Percentiles rank a stretch among this genome's conserved stretches.
phyloP scores from a whole-genome alignment of 164 flowering plant genomes.

The Umbilicus rupestris region DNA sequence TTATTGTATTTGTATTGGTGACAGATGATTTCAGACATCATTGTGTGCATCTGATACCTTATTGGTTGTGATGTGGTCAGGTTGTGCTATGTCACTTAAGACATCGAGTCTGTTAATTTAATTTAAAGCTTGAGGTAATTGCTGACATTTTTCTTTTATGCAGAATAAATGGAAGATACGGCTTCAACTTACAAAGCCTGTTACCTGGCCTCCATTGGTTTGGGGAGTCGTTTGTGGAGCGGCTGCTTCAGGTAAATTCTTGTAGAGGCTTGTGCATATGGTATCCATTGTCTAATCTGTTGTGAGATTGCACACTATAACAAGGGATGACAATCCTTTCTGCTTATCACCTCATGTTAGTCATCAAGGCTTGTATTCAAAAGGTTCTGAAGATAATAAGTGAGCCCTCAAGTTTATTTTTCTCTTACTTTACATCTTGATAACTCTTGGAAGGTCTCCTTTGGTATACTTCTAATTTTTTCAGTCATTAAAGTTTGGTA shows the following conservation, averaged over 20 bases:
- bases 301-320: background rate
- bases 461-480: too few relatives aligned
- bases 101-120: too few relatives aligned
- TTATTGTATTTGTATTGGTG: too few relatives aligned
- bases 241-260: conserved; percentile 82
- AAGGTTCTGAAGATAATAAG: too few relatives aligned
- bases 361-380: too few relatives aligned
- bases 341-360: background rate
- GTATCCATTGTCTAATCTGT: background rate
- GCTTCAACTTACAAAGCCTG: conserved; percentile 90
- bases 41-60: too few relatives aligned
- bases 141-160: conserved; percentile 4
- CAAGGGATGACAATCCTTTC: background rate
- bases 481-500: too few relatives aligned
- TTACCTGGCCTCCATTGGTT: conserved; percentile 96
- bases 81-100: background rate
- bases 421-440: too few relatives aligned
- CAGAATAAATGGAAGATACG: conserved; percentile 96
- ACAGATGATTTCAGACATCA: too few relatives aligned
- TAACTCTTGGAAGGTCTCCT: too few relatives aligned
- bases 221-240: conserved; percentile 99
- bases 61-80: too few relatives aligned
- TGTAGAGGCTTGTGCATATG: background rate
- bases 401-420: too few relatives aligned
- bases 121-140: background rate